Evolutionary conservation across 2,329 filamentous ascomycete species (phyloP).

Genomic region (Fragosphaeria purpurea): DNA sequence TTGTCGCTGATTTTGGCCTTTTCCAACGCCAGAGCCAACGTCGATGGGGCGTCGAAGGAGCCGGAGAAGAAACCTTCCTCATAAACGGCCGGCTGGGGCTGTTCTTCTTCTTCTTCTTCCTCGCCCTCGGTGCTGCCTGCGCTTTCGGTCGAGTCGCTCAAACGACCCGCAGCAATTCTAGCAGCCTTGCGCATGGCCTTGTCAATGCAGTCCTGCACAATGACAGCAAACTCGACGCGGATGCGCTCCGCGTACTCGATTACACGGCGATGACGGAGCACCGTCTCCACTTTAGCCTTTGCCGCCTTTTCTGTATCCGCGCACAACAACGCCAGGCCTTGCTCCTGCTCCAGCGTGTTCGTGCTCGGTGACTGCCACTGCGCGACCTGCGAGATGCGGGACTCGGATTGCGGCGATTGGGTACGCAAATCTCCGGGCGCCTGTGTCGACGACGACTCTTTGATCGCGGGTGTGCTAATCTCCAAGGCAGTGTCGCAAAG

Average conservation of each 20-base stretch:
- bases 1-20: slow-evolving; percentile 32
- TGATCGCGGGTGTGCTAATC: slow-evolving; percentile 88
- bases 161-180: slow-evolving; percentile 71
- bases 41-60: slow-evolving; percentile 48
- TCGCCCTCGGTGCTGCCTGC: slow-evolving; percentile 34
- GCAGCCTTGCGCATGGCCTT: slow-evolving; percentile 84
- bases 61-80: slow-evolving; percentile 48
- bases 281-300: slow-evolving; percentile 82
- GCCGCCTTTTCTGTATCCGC: slow-evolving; percentile 79
- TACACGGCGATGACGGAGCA: slow-evolving; percentile 82
- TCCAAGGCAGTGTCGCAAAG: slow-evolving; percentile 93
- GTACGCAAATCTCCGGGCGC: slow-evolving; percentile 71
- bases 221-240: slow-evolving; percentile 80
- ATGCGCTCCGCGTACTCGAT: slow-evolving; percentile 95
- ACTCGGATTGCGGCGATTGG: slow-evolving; percentile 92
- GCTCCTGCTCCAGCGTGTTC: slow-evolving; percentile 85
- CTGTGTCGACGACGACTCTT: slow-evolving; percentile 62
- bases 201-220: slow-evolving; percentile 93
- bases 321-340: slow-evolving; percentile 78
- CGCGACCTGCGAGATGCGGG: slow-evolving; percentile 82
- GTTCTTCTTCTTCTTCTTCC: slow-evolving; percentile 37
- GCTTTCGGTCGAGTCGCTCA: slow-evolving; percentile 62
- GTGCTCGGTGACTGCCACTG: slow-evolving; percentile 95
- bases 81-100: slow-evolving; percentile 26
- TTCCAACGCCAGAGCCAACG: slow-evolving; percentile 44